Percentiles rank a stretch among this genome's conserved stretches.
Evolutionary conservation across 441 rosid genomes (phyloP).

Genomic region (Pelargonium exstipulatum): DNA sequence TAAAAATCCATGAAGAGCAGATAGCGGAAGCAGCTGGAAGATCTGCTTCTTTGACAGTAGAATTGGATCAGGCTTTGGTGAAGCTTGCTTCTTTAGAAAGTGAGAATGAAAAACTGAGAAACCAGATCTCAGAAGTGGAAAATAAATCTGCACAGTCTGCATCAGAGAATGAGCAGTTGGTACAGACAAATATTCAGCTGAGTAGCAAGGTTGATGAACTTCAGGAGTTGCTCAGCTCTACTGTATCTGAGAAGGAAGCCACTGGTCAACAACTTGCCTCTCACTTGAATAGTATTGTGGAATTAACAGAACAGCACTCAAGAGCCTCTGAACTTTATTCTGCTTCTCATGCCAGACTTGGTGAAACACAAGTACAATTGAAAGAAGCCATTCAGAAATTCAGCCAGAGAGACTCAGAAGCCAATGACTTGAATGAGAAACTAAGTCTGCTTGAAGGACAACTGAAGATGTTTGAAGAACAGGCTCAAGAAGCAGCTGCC

Average conservation of each 20-base stretch:
- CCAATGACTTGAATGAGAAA: constrained; percentile 53
- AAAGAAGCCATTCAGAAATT: constrained; percentile 50
- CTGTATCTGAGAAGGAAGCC: constrained; percentile 59
- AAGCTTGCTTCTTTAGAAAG: constrained; percentile 54
- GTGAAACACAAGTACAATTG: constrained; percentile 39
- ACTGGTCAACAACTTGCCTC: constrained; percentile 48
- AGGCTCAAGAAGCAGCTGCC: constrained; percentile 46
- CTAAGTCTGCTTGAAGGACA: constrained; percentile 49
- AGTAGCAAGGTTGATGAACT: constrained; percentile 65
- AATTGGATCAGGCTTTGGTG: constrained; percentile 48
- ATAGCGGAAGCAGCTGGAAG: constrained; percentile 36
- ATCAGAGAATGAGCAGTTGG: constrained; percentile 62
- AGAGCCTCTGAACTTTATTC: constrained; percentile 49
- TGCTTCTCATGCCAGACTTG: constrained; percentile 33
- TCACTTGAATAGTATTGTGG: constrained; percentile 37
- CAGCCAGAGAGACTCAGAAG: constrained; percentile 47
- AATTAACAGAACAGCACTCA: constrained; percentile 53
- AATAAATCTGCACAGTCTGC: constrained; percentile 47
- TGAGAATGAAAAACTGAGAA: constrained; percentile 53
- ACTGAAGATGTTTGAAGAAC: constrained; percentile 44
- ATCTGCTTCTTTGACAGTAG: constrained; percentile 56
- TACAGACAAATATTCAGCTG: constrained; percentile 73
- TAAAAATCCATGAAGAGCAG: constrained; percentile 44
- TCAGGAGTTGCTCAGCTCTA: constrained; percentile 49
- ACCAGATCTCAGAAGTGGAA: constrained; percentile 49